phyloP scores from a whole-genome alignment of 305 asterid genomes.

The Fraxinus greggii region DNA sequence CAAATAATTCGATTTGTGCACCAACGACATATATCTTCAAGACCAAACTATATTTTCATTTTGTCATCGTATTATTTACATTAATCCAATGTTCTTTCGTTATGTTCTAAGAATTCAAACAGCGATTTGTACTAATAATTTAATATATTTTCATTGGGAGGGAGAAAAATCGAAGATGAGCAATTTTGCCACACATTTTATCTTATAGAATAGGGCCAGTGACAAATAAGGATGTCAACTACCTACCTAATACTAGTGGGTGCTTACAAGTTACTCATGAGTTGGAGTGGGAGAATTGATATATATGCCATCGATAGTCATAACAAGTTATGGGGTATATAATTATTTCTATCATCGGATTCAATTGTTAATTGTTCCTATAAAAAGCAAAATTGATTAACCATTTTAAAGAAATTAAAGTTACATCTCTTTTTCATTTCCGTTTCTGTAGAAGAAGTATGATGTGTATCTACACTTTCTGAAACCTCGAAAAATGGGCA shows the following conservation, averaged over 20 bases:
- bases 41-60: not conserved
- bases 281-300: not conserved
- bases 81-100: not conserved
- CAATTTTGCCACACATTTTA: not conserved
- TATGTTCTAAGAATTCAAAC: not conserved
- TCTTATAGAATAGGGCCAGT: not conserved
- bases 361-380: not conserved
- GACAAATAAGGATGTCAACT: not conserved
- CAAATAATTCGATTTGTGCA: not conserved
- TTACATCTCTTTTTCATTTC: not conserved
- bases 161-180: not conserved
- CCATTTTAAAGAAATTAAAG: too few species aligned
- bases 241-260: not conserved
- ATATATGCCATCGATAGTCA: not conserved
- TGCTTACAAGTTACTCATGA: not conserved
- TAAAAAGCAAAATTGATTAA: too few species aligned
- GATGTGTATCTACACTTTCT: not conserved
- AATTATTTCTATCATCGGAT: not conserved
- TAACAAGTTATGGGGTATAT: not conserved
- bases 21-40: not conserved
- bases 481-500: not conserved
- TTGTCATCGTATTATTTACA: not conserved
- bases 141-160: not conserved
- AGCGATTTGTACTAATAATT: too few species aligned
- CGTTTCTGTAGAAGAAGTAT: too few species aligned